phyloP scores from a whole-genome alignment of 2,329 filamentous ascomycete genomes.

The Ceratocystis huliohia region DNA sequence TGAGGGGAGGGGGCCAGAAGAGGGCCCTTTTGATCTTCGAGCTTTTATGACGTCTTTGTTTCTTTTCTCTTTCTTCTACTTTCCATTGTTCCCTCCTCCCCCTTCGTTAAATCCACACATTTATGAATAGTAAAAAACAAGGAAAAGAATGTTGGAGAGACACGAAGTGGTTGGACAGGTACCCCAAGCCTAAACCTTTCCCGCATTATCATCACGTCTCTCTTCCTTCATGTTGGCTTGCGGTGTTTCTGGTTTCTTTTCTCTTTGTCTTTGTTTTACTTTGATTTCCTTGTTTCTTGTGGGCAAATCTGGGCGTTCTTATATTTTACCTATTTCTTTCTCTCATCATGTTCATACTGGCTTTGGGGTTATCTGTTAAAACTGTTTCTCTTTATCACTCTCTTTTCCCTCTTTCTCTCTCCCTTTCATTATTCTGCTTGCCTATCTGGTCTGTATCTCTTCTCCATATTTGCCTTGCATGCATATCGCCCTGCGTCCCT shows the following conservation, averaged over 20 bases:
- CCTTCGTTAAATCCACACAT: background rate
- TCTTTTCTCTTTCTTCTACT: background rate
- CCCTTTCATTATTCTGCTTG: too few species aligned
- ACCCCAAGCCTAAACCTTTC: background rate
- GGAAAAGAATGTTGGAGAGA: background rate
- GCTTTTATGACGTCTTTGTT: background rate
- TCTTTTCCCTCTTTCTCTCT: background rate
- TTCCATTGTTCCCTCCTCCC: background rate
- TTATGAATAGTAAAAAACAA: background rate
- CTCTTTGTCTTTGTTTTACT: background rate
- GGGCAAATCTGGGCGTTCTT: slow-evolving; percentile 14
- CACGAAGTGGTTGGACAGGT: background rate
- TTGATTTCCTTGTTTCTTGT: slow-evolving; percentile 13
- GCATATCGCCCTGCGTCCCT: background rate
- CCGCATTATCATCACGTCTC: background rate
- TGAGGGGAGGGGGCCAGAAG: background rate
- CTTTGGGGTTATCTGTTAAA: slow-evolving; percentile 13
- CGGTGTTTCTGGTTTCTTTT: slow-evolving; percentile 1
- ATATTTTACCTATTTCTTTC: slow-evolving; percentile 3
- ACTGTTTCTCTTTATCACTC: slow-evolving; percentile 6
- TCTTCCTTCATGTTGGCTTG: slow-evolving; percentile 12
- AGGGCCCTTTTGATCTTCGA: background rate
- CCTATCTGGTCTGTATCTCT: background rate
- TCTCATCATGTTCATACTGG: slow-evolving; percentile 17
- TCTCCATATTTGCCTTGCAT: slow-evolving; percentile 21